A percentile compares a stretch with the other conserved stretches of the same genome.
Conservation (phyloP, 306 rosid species). For the Cercis canadensis region DNA sequence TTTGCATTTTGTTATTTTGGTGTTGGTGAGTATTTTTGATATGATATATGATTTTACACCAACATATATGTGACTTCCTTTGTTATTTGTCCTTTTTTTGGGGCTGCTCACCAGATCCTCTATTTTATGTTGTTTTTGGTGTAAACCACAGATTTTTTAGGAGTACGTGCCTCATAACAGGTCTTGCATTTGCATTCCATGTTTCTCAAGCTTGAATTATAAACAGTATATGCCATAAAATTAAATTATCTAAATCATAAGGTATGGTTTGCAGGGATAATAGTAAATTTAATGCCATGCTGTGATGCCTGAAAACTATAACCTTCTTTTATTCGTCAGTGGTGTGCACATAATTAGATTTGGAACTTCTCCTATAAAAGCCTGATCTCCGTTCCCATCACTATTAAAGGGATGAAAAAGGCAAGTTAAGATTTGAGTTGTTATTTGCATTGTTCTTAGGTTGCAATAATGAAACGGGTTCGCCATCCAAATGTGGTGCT, state of each 20-base stretch:
- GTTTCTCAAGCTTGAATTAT: constrained; percentile 4
- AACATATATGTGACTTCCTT: too few species aligned
- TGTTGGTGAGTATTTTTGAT: too few species aligned
- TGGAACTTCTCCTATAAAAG: constrained; percentile 1
- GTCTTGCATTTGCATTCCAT: too few species aligned
- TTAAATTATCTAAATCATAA: constrained; percentile 4
- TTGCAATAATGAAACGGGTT: constrained; percentile 96
- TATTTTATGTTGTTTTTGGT: too few species aligned
- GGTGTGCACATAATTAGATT: constrained; percentile 27
- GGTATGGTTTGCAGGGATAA: background rate
- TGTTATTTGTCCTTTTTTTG: too few species aligned
- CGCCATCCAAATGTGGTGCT: constrained; percentile 98
- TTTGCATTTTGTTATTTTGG: too few species aligned
- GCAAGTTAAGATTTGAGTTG: constrained; percentile 28
- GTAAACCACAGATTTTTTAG: too few species aligned
- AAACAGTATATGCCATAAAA: constrained; percentile 9
- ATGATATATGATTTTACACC: too few species aligned
- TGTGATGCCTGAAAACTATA: constrained; percentile 8
- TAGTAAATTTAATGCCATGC: background rate
- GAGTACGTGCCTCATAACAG: too few species aligned
- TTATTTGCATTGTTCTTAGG: constrained; percentile 54
- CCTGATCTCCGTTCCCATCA: background rate
- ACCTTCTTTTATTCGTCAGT: constrained; percentile 17
- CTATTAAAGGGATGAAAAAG: background rate
- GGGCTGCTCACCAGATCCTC: too few species aligned